These are phyloP conservation scores for Astrocystis sublimbata DNA, from an alignment of 495 filamentous ascomycete species.

Conservation along the genomic window DNA sequence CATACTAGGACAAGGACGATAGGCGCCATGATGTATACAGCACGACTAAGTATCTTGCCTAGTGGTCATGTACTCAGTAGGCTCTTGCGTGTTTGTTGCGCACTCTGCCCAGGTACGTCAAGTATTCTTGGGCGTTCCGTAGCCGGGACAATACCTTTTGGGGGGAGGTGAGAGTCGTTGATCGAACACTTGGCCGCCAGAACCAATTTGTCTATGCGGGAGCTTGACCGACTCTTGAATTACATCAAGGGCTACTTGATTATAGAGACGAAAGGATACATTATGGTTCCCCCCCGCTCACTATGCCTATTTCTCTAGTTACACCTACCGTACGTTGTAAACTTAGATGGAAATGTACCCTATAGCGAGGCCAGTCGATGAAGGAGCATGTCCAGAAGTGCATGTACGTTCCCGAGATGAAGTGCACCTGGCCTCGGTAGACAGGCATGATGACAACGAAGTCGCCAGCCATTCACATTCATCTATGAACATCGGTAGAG, in stretches of 20 bases:
- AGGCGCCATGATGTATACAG: not conserved
- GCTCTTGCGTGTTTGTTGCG: no score
- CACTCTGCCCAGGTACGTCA: no score
- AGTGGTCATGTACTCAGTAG: not conserved
- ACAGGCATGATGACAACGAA: not conserved
- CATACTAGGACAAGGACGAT: not conserved
- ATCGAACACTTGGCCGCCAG: not conserved
- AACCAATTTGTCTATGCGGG: no score
- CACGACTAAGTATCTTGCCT: conserved; percentile 10
- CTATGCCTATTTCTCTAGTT: not conserved
- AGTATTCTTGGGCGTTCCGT: no score
- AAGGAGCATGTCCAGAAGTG: not conserved
- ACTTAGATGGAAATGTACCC: not conserved
- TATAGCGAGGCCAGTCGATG: not conserved
- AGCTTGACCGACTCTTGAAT: no score
- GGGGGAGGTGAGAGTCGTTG: no score
- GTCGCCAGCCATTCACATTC: not conserved
- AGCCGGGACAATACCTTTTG: no score
- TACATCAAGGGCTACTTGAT: not conserved
- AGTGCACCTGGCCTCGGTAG: not conserved
- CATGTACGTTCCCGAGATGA: not conserved
- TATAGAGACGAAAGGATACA: no score
- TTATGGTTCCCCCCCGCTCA: not conserved
- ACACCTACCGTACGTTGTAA: not conserved
- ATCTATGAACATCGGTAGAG: not conserved